Conservation (phyloP, 768 basidiomycete species). For the Lentinula sp. region DNA sequence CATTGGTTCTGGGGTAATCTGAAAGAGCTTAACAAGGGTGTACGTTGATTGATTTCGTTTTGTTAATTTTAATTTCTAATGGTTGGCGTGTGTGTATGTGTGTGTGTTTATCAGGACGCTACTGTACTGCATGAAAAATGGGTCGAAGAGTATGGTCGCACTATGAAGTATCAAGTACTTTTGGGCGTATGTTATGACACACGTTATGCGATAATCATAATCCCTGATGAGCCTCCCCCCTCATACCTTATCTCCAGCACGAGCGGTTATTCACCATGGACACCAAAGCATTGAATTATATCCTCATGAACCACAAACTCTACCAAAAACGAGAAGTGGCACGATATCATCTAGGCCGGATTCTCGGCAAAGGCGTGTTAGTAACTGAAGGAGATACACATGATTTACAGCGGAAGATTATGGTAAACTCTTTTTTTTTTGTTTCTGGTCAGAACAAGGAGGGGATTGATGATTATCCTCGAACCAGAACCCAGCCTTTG, state of each 20-base stretch:
- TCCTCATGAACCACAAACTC: slow-evolving; percentile 48
- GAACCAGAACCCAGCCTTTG: slow-evolving; percentile 60
- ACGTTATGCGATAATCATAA: too few relatives aligned
- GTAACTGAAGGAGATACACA: slow-evolving; percentile 43
- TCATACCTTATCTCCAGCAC: slow-evolving; percentile 10
- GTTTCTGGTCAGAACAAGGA: too few relatives aligned
- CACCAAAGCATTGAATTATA: slow-evolving; percentile 54
- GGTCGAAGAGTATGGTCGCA: slow-evolving; percentile 29
- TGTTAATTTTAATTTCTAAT: too few relatives aligned
- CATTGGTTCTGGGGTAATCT: slow-evolving; percentile 30
- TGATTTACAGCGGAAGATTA: slow-evolving; percentile 39
- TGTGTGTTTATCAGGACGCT: slow-evolving; percentile 11
- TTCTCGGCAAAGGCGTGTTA: slow-evolving; percentile 46
- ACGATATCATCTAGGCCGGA: slow-evolving; percentile 27
- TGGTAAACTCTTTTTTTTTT: slow-evolving; percentile 18
- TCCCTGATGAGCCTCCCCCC: not conserved
- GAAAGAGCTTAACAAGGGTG: slow-evolving; percentile 18
- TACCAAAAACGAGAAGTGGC: slow-evolving; percentile 50
- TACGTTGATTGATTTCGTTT: slow-evolving; percentile 6
- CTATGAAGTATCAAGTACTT: slow-evolving; percentile 22
- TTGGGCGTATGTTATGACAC: slow-evolving; percentile 22
- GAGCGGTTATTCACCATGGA: slow-evolving; percentile 52
- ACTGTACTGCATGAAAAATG: slow-evolving; percentile 23
- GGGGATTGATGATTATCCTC: not conserved
- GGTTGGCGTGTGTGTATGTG: not conserved